These are phyloP conservation scores for Eucalyptus erythrocorys DNA, from an alignment of 345 rosid species.

Conservation along the genomic window DNA sequence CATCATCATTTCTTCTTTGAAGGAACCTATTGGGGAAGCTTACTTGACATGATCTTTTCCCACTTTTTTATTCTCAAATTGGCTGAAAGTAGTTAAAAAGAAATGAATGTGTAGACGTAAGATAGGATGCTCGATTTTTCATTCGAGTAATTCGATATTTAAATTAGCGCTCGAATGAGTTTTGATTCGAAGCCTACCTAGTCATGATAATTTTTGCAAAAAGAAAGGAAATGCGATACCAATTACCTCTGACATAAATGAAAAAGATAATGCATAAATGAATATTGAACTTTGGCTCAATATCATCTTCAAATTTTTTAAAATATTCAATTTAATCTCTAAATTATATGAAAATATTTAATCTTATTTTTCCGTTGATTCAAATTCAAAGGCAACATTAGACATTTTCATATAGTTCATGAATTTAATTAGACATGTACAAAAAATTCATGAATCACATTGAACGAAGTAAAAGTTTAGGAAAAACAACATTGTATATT, in stretches of 20 bases:
- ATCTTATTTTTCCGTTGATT: rapidly evolving
- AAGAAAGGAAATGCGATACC: background rate
- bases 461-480: too few species aligned
- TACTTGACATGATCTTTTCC: background rate
- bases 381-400: too few species aligned
- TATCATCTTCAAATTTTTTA: too few species aligned
- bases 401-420: too few species aligned
- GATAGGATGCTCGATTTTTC: background rate
- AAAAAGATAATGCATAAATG: background rate
- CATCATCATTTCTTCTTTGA: background rate
- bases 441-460: too few species aligned
- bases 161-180: too few species aligned
- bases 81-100: background rate
- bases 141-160: too few species aligned
- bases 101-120: background rate
- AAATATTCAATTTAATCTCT: too few species aligned
- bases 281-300: too few species aligned
- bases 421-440: too few species aligned
- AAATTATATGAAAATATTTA: too few species aligned
- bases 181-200: rapidly evolving
- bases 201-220: too few species aligned
- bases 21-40: background rate
- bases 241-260: background rate
- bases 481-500: background rate
- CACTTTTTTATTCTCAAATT: background rate